Evolutionary conservation across 2,329 filamentous ascomycete species (phyloP).

Genomic region (Pyricularia sp.): DNA sequence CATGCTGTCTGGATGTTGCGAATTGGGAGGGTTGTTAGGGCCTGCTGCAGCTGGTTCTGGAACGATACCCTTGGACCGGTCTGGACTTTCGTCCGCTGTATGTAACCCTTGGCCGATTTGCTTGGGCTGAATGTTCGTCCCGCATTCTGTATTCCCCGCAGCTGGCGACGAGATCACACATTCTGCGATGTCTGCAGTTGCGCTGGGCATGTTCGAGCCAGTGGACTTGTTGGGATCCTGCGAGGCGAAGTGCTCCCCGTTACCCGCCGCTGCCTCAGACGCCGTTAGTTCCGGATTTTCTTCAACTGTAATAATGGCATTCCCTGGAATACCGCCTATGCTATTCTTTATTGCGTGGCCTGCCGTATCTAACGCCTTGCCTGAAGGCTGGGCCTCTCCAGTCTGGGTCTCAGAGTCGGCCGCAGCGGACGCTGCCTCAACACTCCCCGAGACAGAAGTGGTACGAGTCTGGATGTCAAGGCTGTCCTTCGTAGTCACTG

Average conservation of each 20-base stretch:
- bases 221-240: not conserved
- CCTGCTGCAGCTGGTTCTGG: not conserved
- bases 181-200: not conserved
- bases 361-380: not conserved
- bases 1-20: not conserved
- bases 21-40: not conserved
- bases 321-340: no score
- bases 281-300: not conserved
- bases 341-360: not conserved
- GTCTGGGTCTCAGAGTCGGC: not conserved
- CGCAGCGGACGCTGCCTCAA: not conserved
- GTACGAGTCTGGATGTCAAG: not conserved
- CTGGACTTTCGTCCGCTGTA: not conserved
- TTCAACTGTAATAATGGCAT: not conserved
- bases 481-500: not conserved
- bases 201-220: not conserved
- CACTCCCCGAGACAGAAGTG: not conserved
- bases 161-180: not conserved
- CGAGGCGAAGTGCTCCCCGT: not conserved
- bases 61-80: not conserved
- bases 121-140: not conserved
- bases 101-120: not conserved
- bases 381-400: not conserved
- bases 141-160: not conserved
- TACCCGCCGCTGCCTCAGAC: not conserved